These are phyloP conservation scores for Mortierella sp. DNA, from an alignment of 371 early-diverging fungal genomes.

Conservation along the genomic window DNA sequence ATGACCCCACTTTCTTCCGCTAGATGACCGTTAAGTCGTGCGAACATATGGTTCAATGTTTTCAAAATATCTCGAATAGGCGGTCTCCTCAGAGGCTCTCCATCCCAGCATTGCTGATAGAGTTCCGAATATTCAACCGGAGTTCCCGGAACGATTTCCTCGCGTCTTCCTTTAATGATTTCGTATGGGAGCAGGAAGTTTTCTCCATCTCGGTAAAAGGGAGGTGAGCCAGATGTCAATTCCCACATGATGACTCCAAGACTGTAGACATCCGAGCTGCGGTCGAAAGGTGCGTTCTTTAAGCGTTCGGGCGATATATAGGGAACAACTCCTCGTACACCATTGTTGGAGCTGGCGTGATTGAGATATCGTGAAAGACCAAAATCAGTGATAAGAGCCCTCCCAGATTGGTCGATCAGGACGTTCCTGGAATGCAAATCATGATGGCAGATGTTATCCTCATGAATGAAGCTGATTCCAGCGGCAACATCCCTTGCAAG, in stretches of 20 bases:
- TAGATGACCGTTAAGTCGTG: neutral
- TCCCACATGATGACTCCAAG: slow-evolving; percentile 69
- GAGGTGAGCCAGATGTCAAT: slow-evolving; percentile 58
- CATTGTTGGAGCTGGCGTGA: slow-evolving; percentile 43
- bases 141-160: slow-evolving; percentile 46
- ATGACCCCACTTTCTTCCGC: slow-evolving; percentile 6
- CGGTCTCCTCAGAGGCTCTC: slow-evolving; percentile 47
- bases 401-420: slow-evolving; percentile 27
- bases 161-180: slow-evolving; percentile 49
- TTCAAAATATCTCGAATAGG: slow-evolving; percentile 21
- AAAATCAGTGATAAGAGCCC: slow-evolving; percentile 54
- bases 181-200: slow-evolving; percentile 41
- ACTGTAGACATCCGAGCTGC: slow-evolving; percentile 65
- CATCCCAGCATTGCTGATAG: slow-evolving; percentile 57
- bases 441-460: slow-evolving; percentile 49
- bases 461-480: slow-evolving; percentile 51
- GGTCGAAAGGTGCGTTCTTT: slow-evolving; percentile 57
- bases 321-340: slow-evolving; percentile 59
- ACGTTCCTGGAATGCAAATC: slow-evolving; percentile 59
- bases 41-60: slow-evolving; percentile 23
- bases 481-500: slow-evolving; percentile 39
- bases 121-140: slow-evolving; percentile 52
- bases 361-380: slow-evolving; percentile 49
- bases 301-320: slow-evolving; percentile 70
- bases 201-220: slow-evolving; percentile 48